phyloP scores from a whole-genome alignment of 2,329 filamentous ascomycete species.

The Diaporthe nobilis region DNA sequence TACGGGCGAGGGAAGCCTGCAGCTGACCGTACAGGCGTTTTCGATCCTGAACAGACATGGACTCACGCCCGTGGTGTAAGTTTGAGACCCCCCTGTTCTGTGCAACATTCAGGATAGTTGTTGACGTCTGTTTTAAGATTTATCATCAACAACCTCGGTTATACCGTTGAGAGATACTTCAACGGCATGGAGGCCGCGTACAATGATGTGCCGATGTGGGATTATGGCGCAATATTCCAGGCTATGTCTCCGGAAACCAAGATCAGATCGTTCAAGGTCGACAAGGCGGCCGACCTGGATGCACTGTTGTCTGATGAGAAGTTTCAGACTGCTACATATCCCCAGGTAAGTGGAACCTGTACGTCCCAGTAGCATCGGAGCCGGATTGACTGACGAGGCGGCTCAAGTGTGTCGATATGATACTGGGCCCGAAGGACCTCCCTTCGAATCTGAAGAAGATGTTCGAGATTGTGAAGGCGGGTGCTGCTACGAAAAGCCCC shows the following conservation, averaged over 20 bases:
- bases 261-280: not conserved
- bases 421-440: not conserved
- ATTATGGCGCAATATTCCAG: slow-evolving; percentile 36
- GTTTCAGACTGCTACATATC: not conserved
- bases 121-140: not conserved
- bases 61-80: slow-evolving; percentile 40
- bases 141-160: slow-evolving; percentile 44
- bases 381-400: not conserved
- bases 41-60: slow-evolving; percentile 41
- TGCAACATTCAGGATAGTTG: not conserved
- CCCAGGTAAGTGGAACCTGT: not conserved
- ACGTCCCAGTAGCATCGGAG: not conserved
- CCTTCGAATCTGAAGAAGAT: not conserved
- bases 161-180: slow-evolving; percentile 44
- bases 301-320: not conserved
- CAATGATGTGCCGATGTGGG: slow-evolving; percentile 43
- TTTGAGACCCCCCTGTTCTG: not conserved
- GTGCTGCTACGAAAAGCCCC: not conserved
- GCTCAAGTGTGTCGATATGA: not conserved
- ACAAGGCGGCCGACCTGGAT: not conserved
- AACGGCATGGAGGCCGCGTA: slow-evolving; percentile 41
- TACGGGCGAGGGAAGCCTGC: slow-evolving; percentile 47
- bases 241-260: not conserved
- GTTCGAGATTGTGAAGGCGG: not conserved
- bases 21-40: slow-evolving; percentile 43